Evolutionary conservation across 2,329 filamentous ascomycete genomes (phyloP).

Genomic region (Metarhizium rileyi): DNA sequence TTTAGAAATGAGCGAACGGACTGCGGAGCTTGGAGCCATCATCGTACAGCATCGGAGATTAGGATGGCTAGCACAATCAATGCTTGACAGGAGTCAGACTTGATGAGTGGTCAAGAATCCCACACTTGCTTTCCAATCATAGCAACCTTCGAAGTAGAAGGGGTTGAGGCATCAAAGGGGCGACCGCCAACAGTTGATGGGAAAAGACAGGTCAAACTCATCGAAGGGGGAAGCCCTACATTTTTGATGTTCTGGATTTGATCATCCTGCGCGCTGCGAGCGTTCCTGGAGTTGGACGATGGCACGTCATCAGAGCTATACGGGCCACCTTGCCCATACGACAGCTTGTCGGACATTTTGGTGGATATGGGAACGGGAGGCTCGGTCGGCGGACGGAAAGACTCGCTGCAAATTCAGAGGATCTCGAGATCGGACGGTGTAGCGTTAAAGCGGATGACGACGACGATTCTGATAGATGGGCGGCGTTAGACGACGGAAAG

Average conservation of each 20-base stretch:
- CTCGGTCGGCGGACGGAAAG: constrained; percentile 12
- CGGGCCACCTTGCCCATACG: constrained; percentile 4
- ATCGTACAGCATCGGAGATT: no score
- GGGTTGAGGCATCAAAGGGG: neutral
- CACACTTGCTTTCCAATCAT: no score
- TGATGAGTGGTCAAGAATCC: no score
- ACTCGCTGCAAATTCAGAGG: neutral
- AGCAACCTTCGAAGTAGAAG: no score
- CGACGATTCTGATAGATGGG: neutral
- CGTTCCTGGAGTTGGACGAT: neutral
- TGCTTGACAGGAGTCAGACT: no score
- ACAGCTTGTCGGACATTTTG: constrained; percentile 8
- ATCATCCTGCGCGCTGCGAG: neutral
- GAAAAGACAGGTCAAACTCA: no score
- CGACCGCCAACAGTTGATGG: no score
- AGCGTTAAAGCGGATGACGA: neutral
- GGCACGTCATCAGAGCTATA: constrained; percentile 6
- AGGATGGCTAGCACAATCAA: no score
- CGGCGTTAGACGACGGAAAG: neutral
- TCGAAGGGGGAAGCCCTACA: constrained; percentile 1
- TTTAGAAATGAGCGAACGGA: no score
- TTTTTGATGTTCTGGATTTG: constrained; percentile 5
- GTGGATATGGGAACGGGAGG: neutral
- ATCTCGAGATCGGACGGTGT: neutral
- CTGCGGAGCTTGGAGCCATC: no score